Evolutionary conservation across 345 rosid genomes (phyloP), one percentile per base, ranked within the genome.

Genomic region (Odontarrhena argentea): DNA sequence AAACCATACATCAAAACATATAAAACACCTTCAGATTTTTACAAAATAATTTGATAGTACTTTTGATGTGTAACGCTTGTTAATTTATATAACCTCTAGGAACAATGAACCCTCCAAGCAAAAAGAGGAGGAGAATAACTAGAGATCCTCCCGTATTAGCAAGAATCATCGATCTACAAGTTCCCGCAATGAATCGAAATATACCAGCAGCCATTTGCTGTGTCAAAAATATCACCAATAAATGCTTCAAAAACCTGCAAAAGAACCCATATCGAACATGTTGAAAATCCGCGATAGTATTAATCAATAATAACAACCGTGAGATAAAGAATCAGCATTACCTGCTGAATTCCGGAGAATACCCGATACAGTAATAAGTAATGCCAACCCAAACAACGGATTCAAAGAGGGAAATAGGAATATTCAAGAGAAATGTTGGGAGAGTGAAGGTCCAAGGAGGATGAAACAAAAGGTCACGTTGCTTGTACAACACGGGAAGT

Each of bases 401-500:
- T 63, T 94, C 99, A n/a, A 94, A 60, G 10, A 88, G 24, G 0
- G 97, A 84, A 38, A 84, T 74, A 1, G 99, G 99, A 42, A 94
- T 65, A 37, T 76, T 60, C 3, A 87, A 81, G 65, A 91, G 74
- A 78, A 84, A 79, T 11, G 84, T 81, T 7, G 97, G 93, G 13
- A 94, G 71, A 6, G 90, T 84, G 67, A 83, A 91, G 25, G 95
- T 76, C 97, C 99, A 94, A 1, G 86, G 69, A 11, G 99, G 99
- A 36, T 94, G 86, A 46, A 88, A 87, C 50, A 83, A 69, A 41
- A 91, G 91, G 57, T 94, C 97, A 42, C 97, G 82, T 46, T 94
- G 99, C 86, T 94, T 91, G 81, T 83, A 91, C 41, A 91, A 88
- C 65, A 91, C 96, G 1, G 96, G 91, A 71, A 94, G 93, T 62